phyloP scores from a whole-genome alignment of 2,329 filamentous ascomycete genomes.

The Penicillium hordei region DNA sequence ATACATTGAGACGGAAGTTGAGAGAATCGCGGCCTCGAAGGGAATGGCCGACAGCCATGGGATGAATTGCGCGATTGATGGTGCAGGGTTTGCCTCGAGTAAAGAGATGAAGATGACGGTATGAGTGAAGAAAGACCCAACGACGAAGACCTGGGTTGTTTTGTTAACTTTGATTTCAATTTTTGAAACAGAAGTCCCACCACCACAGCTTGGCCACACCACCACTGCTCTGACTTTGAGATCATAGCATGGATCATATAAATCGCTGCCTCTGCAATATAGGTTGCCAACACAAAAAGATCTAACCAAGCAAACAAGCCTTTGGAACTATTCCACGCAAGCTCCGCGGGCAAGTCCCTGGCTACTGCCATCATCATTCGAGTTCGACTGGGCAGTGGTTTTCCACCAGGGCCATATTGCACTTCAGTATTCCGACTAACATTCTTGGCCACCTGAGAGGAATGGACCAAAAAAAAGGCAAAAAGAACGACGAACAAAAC shows the following conservation, averaged over 20 bases:
- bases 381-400: conserved; percentile 1
- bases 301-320: conserved; percentile 74
- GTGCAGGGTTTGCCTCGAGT: conserved; percentile 77
- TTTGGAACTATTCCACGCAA: conserved; percentile 45
- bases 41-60: conserved; percentile 74
- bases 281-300: conserved; percentile 68
- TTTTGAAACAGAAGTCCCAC: conserved; percentile 51
- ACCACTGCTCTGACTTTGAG: conserved; percentile 66
- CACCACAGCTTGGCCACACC: conserved; percentile 75
- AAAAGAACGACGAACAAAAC: not conserved
- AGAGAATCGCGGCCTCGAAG: conserved; percentile 71
- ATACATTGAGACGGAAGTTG: conserved; percentile 67
- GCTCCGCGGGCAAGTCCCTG: not conserved
- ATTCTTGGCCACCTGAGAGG: not conserved
- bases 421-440: not conserved
- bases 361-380: not conserved
- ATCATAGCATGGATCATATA: conserved; percentile 72
- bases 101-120: conserved; percentile 82
- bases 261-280: conserved; percentile 70
- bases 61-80: conserved; percentile 73
- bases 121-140: conserved; percentile 83
- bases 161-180: conserved; percentile 16
- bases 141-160: conserved; percentile 70
- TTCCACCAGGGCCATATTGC: not conserved
- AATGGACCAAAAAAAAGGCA: not conserved